Evolutionary conservation across 2,329 filamentous ascomycete genomes (phyloP), one percentile per base, ranked within the genome.

Genomic region (Calonectria ilicicola): DNA sequence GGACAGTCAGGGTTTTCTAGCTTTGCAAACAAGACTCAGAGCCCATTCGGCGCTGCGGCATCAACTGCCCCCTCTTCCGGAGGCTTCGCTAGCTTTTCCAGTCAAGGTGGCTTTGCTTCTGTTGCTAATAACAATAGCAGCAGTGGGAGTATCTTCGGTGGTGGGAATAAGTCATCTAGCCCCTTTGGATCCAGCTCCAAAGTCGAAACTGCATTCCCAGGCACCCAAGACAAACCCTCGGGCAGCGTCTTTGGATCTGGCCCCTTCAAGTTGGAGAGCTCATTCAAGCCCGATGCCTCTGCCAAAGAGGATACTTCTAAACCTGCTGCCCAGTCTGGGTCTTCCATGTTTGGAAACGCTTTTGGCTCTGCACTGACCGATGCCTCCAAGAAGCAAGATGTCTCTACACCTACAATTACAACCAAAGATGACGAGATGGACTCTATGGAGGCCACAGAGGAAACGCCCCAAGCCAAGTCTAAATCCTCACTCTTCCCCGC

Each of bases 181-280:
- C 67, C 78, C 8, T 83, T 84, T 51, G 80, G 74, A 14, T 80
- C 79, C 12, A 69, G 74, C 17, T 77, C 78, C 23, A 77, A 77
- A 17, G 38, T 67, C 27, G 78, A 79, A 14, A 80, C 78, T 14
- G 77, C 79, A 6, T 82, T 82, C 65, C 74, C 80, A 6, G 49
- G 80, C 62, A 73, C 81, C 64, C 69, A 81, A 21, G 78, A 80
- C 21, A 81, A 82, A 38, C 69, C 82, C 60, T 42, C 80, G 67
- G 40, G 83, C 81, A 78, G 69, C 64, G 81, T 73, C 9, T 89
- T 90, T 78, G 87, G 86, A 29, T 87, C 87, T n/a, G 83, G 85
- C 19, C 88, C 90, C 0, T 95, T 95, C 84, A 93, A 93, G 76
- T 85, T 95, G 19, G 89, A 89, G 46, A 92, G 91, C 35, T 92